Evolutionary conservation across 306 rosid species (phyloP), one percentile per base, ranked within the genome.

Genomic region (Lathyrus tuberosus): DNA sequence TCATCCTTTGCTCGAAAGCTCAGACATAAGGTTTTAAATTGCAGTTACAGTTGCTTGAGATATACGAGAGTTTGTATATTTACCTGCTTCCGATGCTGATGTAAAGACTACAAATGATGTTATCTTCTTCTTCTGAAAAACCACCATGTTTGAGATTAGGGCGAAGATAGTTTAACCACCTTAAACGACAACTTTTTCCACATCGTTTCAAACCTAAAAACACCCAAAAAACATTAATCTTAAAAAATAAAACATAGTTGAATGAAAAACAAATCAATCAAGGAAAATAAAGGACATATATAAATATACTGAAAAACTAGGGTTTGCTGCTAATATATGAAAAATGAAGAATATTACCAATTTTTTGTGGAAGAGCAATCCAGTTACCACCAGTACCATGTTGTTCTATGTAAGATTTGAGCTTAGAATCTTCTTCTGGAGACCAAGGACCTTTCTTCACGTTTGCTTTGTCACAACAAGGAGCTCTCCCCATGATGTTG

Each of bases 91-190:
- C 98, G 57, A 93, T 90, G 65, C 87, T 90, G 49, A 88, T 48
- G 68, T 88, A 93, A 49, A 93, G 96, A 82, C 89, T 86, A 76
- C 98, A 93, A 46, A 93, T 93, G 30, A 93, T 82, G 79, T 72
- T 81, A 67, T 93, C 98, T 84, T 93, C 98, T 72, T 93, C 98
- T 70, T 93, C 97, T 0, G 98, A 90, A 78, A 93, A 93, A 12
- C 88, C 88, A 44, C 98, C 98, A 33, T 93, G 98, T 73, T 76
- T 93, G 71, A 93, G 92, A 72, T 93, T 93, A 57, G 98, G 98
- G 67, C 98, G 93, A 62, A 93, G 98, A 70, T 93, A 93, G 78
- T 93, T 93, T 43, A 93, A 69, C 98, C 98, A 93, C 74, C 98
- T 73, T 7, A 93, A 90, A 18, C 98, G 91, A 48, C 98, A 93